Conservation (phyloP, 495 filamentous ascomycete genomes). For the Trypethelium eluteriae region DNA sequence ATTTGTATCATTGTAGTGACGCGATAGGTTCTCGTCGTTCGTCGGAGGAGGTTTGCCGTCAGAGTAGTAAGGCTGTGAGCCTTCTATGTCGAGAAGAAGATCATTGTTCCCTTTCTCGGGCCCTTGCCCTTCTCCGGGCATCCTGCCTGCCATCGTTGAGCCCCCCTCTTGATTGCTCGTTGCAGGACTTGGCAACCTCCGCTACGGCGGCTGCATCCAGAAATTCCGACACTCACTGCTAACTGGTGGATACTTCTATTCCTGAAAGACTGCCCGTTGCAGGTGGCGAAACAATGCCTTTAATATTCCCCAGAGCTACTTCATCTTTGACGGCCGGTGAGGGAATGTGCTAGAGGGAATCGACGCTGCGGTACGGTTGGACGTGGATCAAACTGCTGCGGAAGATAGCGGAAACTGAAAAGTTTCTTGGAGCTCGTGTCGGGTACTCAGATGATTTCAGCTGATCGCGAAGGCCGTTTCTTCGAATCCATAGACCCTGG, state of each 20-base stretch:
- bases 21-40: constrained; percentile 69
- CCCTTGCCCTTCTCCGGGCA: constrained; percentile 47
- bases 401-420: not conserved
- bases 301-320: not conserved
- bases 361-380: not conserved
- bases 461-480: not conserved
- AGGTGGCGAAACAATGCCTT: not conserved
- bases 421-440: too few species aligned
- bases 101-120: constrained; percentile 42
- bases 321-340: not conserved
- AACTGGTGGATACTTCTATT: not conserved
- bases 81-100: constrained; percentile 67
- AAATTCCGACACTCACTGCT: not conserved
- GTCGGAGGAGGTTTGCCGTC: constrained; percentile 61
- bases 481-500: not conserved
- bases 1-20: constrained; percentile 60
- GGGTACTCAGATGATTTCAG: not conserved
- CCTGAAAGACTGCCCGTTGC: not conserved
- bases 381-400: not conserved
- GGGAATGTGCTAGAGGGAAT: not conserved
- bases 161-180: not conserved
- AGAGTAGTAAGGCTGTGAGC: constrained; percentile 61
- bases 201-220: not conserved
- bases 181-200: not conserved
- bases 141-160: constrained; percentile 58